Conservation (phyloP, 495 filamentous ascomycete species). For the Penicillium samsonianum region DNA sequence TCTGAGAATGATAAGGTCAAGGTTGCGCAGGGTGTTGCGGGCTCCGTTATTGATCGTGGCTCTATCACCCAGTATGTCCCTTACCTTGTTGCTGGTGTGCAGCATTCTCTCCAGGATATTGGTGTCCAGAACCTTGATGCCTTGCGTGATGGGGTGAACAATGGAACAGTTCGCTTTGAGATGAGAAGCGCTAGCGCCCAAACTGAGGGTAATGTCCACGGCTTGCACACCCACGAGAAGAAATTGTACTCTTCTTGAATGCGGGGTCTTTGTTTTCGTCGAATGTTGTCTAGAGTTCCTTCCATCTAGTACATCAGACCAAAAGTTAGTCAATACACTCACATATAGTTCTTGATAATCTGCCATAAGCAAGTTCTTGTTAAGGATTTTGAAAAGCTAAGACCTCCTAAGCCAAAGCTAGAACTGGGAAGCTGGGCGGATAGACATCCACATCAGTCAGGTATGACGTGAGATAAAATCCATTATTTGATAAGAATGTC, state of each 20-base stretch:
- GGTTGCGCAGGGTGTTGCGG: slow-evolving; percentile 94
- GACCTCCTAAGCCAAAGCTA: too few relatives aligned
- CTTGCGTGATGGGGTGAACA: slow-evolving; percentile 71
- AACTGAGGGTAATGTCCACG: slow-evolving; percentile 93
- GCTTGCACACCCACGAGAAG: slow-evolving; percentile 97
- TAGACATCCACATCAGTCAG: too few relatives aligned
- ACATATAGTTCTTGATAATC: too few relatives aligned
- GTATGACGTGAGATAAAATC: too few relatives aligned
- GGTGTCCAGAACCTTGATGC: slow-evolving; percentile 74
- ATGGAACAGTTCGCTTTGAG: slow-evolving; percentile 87
- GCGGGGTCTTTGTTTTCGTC: not conserved
- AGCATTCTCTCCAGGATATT: slow-evolving; percentile 96
- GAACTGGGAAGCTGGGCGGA: too few relatives aligned
- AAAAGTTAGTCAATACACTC: too few relatives aligned
- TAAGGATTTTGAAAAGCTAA: too few relatives aligned
- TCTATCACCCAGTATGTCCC: slow-evolving; percentile 93
- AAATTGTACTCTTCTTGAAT: slow-evolving; percentile 75
- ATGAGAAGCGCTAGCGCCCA: slow-evolving; percentile 89
- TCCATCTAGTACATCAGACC: not conserved
- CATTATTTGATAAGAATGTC: too few relatives aligned
- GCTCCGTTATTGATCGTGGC: slow-evolving; percentile 68
- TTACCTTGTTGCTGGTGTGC: slow-evolving; percentile 90
- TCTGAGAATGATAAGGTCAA: slow-evolving; percentile 92
- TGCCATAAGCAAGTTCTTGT: too few relatives aligned
- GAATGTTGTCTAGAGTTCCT: not conserved